A percentile compares a stretch with the other conserved stretches of the same genome.
phyloP scores from a whole-genome alignment of 2,329 filamentous ascomycete genomes.

The Pseudovirgaria hyperparasitica region DNA sequence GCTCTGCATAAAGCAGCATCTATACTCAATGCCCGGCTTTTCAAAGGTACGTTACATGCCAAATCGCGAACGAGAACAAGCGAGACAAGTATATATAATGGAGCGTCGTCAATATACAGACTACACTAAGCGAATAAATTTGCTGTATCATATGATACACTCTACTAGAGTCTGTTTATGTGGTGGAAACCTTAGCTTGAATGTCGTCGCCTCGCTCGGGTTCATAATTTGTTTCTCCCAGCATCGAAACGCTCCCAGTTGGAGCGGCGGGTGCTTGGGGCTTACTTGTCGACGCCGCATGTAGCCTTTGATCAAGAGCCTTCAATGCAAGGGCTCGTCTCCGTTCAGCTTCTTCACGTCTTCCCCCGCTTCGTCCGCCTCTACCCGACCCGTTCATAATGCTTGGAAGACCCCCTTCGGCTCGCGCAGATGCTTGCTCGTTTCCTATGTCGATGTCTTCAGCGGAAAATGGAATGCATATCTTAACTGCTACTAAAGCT shows the following conservation, averaged over 20 bases:
- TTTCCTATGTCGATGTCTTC: conserved; percentile 66
- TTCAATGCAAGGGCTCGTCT: conserved; percentile 80
- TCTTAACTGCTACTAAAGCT: conserved; percentile 57
- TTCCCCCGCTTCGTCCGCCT: conserved; percentile 42
- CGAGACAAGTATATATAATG: too few relatives aligned
- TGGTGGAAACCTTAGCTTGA: too few relatives aligned
- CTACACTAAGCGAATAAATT: too few relatives aligned
- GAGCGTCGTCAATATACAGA: too few relatives aligned
- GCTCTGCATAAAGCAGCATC: too few relatives aligned
- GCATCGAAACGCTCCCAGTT: conserved; percentile 19
- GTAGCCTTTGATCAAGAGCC: conserved; percentile 80
- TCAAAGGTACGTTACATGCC: too few relatives aligned
- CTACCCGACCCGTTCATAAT: conserved; percentile 39
- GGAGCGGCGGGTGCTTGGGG: conserved; percentile 19
- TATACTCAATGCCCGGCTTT: too few relatives aligned
- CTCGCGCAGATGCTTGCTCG: conserved; percentile 54
- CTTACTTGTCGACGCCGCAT: conserved; percentile 56
- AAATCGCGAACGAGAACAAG: too few relatives aligned
- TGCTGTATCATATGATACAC: too few relatives aligned
- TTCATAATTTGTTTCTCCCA: conserved; percentile 28
- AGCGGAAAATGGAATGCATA: conserved; percentile 77
- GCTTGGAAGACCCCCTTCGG: conserved; percentile 47
- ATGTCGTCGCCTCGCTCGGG: conserved; percentile 26
- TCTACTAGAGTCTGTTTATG: too few relatives aligned
- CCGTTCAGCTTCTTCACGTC: conserved; percentile 83